These are phyloP conservation scores for Wickerhamia fluorescens DNA, from an alignment of 805 yeast genomes.

Conservation along the genomic window DNA sequence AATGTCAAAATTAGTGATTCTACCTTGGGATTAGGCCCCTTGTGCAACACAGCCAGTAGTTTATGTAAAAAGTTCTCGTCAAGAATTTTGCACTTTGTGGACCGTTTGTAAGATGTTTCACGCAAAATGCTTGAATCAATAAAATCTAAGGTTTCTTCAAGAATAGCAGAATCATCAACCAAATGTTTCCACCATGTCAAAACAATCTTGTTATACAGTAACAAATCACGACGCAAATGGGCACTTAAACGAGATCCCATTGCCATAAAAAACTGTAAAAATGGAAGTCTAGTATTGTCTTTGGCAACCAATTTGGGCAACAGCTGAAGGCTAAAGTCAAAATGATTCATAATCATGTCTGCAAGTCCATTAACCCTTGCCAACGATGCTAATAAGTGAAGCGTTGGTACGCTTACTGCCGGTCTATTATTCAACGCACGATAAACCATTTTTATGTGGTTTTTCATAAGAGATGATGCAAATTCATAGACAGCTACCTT, in stretches of 20 bases:
- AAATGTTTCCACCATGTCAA: neutral
- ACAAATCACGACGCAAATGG: neutral
- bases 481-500: too few species aligned
- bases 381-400: too few species aligned
- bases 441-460: slow-evolving; percentile 57
- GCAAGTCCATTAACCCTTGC: too few species aligned
- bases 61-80: slow-evolving; percentile 68
- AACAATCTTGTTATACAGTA: neutral
- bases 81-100: slow-evolving; percentile 67
- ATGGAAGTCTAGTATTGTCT: neutral
- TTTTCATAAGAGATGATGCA: too few species aligned
- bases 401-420: too few species aligned
- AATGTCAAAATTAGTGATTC: neutral
- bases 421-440: too few species aligned
- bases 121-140: slow-evolving; percentile 45
- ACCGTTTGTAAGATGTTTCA: slow-evolving; percentile 56
- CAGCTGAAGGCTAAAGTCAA: slow-evolving; percentile 56
- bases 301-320: slow-evolving; percentile 51
- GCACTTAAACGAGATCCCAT: neutral
- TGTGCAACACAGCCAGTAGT: slow-evolving; percentile 42
- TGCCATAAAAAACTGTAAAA: neutral
- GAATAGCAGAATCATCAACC: neutral
- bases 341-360: too few species aligned
- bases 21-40: slow-evolving; percentile 22
- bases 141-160: slow-evolving; percentile 23